A percentile compares a stretch with the other conserved stretches of the same genome.
phyloP scores from a whole-genome alignment of 1,139 yeast species.

The Blastobotrys apis region DNA sequence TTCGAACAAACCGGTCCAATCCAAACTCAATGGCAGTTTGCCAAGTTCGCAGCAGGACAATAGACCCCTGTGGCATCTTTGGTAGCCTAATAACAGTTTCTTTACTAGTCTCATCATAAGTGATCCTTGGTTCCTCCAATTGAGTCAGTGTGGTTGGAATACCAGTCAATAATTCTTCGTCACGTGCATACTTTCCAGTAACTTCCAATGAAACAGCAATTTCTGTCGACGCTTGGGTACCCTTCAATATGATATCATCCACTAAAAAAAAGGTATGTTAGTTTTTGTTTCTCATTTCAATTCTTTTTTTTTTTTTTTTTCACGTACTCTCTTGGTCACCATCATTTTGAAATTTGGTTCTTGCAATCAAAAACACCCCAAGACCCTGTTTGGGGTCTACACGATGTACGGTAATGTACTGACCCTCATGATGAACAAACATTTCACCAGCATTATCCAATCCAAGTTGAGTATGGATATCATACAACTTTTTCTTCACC shows the following conservation, averaged over 20 bases:
- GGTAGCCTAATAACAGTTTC: conserved; percentile 52
- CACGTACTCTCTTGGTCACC: conserved; percentile 33
- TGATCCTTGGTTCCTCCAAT: conserved; percentile 49
- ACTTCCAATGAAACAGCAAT: conserved; percentile 56
- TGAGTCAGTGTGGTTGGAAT: conserved; percentile 61
- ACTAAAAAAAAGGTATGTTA: conserved; percentile 49
- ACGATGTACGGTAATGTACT: conserved; percentile 85
- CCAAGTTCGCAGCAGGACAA: conserved; percentile 73
- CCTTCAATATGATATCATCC: conserved; percentile 59
- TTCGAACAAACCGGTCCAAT: conserved; percentile 59
- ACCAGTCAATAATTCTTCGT: conserved; percentile 41
- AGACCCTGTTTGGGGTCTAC: conserved; percentile 77
- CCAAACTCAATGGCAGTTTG: conserved; percentile 52
- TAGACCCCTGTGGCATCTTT: conserved; percentile 81
- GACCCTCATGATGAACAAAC: conserved; percentile 93
- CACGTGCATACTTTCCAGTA: conserved; percentile 46
- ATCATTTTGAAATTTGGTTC: conserved; percentile 60
- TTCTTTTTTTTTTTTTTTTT: background rate
- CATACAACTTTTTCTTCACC: conserved; percentile 56
- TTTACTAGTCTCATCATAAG: conserved; percentile 38
- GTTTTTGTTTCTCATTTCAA: background rate
- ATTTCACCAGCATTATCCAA: conserved; percentile 74
- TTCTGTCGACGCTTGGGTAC: conserved; percentile 58
- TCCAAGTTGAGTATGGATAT: conserved; percentile 65
- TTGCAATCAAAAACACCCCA: conserved; percentile 86